Evolutionary conservation across 2,329 filamentous ascomycete genomes (phyloP).

Genomic region (Sclerotinia minor): DNA sequence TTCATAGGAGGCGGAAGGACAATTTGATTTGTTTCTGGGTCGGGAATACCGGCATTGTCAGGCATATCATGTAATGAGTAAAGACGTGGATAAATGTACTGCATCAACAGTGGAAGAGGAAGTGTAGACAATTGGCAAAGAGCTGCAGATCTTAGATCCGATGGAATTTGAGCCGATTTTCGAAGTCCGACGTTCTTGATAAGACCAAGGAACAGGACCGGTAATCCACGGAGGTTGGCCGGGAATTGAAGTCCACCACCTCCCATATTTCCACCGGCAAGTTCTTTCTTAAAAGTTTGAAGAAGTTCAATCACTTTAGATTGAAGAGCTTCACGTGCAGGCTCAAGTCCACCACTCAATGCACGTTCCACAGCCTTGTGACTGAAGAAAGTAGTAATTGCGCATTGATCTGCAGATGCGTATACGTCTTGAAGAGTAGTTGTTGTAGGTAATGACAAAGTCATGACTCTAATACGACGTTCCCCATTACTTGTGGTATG

Average conservation of each 20-base stretch:
- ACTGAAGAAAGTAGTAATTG: slow-evolving; percentile 90
- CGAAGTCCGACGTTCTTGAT: slow-evolving; percentile 95
- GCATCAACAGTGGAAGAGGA: slow-evolving; percentile 83
- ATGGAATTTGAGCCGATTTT: slow-evolving; percentile 90
- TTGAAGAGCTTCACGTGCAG: slow-evolving; percentile 86
- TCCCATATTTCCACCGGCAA: slow-evolving; percentile 93
- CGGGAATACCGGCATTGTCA: slow-evolving; percentile 82
- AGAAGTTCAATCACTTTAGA: slow-evolving; percentile 89
- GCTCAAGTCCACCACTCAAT: slow-evolving; percentile 81
- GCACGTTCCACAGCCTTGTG: slow-evolving; percentile 96
- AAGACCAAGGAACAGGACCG: slow-evolving; percentile 86
- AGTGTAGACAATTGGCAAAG: slow-evolving; percentile 93
- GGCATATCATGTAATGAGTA: slow-evolving; percentile 97
- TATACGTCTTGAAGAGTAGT: slow-evolving; percentile 88
- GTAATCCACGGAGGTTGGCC: slow-evolving; percentile 83
- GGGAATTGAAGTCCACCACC: slow-evolving; percentile 90
- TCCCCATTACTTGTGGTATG: slow-evolving; percentile 98
- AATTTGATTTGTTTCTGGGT: slow-evolving; percentile 84
- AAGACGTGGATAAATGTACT: slow-evolving; percentile 84
- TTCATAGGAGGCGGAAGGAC: slow-evolving; percentile 82
- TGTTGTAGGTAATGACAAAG: slow-evolving; percentile 88
- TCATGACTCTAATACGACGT: slow-evolving; percentile 90
- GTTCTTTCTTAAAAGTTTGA: slow-evolving; percentile 94
- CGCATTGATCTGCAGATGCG: slow-evolving; percentile 90
- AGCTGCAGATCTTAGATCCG: slow-evolving; percentile 88